A percentile compares a stretch with the other conserved stretches of the same genome.
Evolutionary conservation across 805 yeast genomes (phyloP).

Genomic region (Lachancea sp.): DNA sequence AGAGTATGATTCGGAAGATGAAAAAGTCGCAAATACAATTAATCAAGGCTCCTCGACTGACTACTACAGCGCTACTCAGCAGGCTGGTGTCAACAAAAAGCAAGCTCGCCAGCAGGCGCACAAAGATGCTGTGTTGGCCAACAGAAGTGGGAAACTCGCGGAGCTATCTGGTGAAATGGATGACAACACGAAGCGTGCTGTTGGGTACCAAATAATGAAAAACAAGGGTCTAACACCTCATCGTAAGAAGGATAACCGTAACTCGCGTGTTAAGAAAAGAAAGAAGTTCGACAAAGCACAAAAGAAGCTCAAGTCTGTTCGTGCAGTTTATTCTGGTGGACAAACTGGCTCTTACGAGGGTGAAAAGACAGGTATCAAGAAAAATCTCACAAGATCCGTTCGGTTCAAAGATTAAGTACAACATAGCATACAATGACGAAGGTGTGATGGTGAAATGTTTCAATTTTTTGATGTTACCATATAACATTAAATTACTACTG

Average conservation of each 20-base stretch:
- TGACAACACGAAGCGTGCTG: slow-evolving; percentile 85
- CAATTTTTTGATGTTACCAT: neutral
- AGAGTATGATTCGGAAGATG: slow-evolving; percentile 46
- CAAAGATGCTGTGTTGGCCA: slow-evolving; percentile 64
- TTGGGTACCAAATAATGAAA: slow-evolving; percentile 89
- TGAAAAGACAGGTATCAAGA: slow-evolving; percentile 95
- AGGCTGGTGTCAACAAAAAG: slow-evolving; percentile 43
- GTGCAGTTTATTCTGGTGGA: slow-evolving; percentile 73
- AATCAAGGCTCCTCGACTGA: slow-evolving; percentile 46
- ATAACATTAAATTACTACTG: neutral
- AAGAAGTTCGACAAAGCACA: slow-evolving; percentile 91
- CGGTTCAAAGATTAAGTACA: slow-evolving; percentile 39
- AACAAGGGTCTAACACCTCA: slow-evolving; percentile 94
- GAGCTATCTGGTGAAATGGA: slow-evolving; percentile 61
- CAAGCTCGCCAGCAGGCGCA: slow-evolving; percentile 57
- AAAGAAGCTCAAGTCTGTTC: slow-evolving; percentile 84
- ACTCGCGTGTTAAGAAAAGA: slow-evolving; percentile 97
- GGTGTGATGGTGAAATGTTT: neutral
- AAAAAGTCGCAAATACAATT: slow-evolving; percentile 35
- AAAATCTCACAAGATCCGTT: slow-evolving; percentile 83
- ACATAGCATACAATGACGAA: neutral
- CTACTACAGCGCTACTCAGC: slow-evolving; percentile 52
- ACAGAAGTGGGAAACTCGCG: slow-evolving; percentile 75
- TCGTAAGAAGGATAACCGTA: slow-evolving; percentile 88
- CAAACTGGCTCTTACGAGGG: slow-evolving; percentile 82